Conservation (phyloP, 495 filamentous ascomycete species). For the Talaromyces borbonicus region DNA sequence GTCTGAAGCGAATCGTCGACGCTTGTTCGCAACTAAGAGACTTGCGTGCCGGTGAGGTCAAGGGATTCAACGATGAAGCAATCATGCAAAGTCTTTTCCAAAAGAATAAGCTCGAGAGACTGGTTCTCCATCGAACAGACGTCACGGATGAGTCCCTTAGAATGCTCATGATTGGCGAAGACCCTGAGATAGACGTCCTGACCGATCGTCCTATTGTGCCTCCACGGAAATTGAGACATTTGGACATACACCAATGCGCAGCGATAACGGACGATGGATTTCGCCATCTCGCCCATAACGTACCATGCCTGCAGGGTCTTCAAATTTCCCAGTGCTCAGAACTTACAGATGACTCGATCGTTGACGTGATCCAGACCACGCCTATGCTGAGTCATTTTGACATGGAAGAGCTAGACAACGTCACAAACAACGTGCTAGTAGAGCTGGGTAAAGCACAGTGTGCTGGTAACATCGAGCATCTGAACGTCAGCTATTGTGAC, state of each 20-base stretch:
- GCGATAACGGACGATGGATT: constrained; percentile 63
- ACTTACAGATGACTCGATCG: constrained; percentile 65
- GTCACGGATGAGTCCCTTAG: constrained; percentile 62
- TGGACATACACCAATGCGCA: constrained; percentile 74
- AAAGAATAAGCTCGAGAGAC: constrained; percentile 68
- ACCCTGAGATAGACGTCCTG: constrained; percentile 69
- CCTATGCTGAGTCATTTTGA: constrained; percentile 79
- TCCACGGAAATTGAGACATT: constrained; percentile 67
- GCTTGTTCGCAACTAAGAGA: constrained; percentile 66
- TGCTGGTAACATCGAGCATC: constrained; percentile 57
- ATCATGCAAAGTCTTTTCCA: constrained; percentile 64
- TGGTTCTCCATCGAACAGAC: constrained; percentile 70
- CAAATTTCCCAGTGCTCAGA: constrained; percentile 62
- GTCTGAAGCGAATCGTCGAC: constrained; percentile 62
- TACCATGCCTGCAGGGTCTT: constrained; percentile 73
- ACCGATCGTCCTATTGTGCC: constrained; percentile 67
- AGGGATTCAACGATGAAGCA: constrained; percentile 61
- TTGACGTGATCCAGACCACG: constrained; percentile 60
- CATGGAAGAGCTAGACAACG: constrained; percentile 68
- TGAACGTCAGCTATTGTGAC: constrained; percentile 87
- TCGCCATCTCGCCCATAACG: constrained; percentile 54
- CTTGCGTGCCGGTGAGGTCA: constrained; percentile 72
- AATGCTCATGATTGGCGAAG: constrained; percentile 59
- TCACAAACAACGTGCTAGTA: constrained; percentile 65
- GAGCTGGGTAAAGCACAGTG: constrained; percentile 69